These are phyloP conservation scores for Galeopsis tetrahit DNA, from an alignment of 257 asterid species.

Conservation along the genomic window DNA sequence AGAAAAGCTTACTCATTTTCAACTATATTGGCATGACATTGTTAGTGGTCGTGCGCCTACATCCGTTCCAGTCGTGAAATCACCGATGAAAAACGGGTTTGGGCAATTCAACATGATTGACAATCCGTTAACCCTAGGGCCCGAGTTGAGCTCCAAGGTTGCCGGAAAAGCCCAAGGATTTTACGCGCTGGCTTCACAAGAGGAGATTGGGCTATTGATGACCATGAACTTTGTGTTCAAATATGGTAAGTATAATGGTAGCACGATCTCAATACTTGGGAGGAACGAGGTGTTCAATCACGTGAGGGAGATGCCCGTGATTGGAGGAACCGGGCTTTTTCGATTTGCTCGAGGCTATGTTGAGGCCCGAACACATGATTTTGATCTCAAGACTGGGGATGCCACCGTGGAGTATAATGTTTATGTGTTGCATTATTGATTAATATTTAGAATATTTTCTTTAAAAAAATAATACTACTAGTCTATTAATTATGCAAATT, in stretches of 20 bases:
- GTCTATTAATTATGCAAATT: constrained; percentile 1
- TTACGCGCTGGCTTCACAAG: constrained; percentile 51
- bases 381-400: constrained; percentile 52
- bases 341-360: constrained; percentile 69
- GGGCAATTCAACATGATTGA: constrained; percentile 57
- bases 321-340: constrained; percentile 76
- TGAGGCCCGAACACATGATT: constrained; percentile 54
- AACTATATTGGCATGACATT: constrained; percentile 57
- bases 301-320: constrained; percentile 69
- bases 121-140: constrained; percentile 53
- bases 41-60: constrained; percentile 41
- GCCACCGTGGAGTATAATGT: constrained; percentile 62
- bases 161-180: constrained; percentile 69
- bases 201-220: constrained; percentile 44
- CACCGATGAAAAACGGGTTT: constrained; percentile 33
- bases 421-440: constrained; percentile 61
- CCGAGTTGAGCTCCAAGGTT: constrained; percentile 44
- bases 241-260: constrained; percentile 59
- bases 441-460: neutral
- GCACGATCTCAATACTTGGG: constrained; percentile 58
- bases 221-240: constrained; percentile 56
- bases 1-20: constrained; percentile 45
- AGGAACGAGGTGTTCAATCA: constrained; percentile 49
- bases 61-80: constrained; percentile 30
- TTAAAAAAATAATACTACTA: too few relatives aligned